Conservation (phyloP, 352 stramenopile genomes). For the Phytopythium kandeliae region DNA sequence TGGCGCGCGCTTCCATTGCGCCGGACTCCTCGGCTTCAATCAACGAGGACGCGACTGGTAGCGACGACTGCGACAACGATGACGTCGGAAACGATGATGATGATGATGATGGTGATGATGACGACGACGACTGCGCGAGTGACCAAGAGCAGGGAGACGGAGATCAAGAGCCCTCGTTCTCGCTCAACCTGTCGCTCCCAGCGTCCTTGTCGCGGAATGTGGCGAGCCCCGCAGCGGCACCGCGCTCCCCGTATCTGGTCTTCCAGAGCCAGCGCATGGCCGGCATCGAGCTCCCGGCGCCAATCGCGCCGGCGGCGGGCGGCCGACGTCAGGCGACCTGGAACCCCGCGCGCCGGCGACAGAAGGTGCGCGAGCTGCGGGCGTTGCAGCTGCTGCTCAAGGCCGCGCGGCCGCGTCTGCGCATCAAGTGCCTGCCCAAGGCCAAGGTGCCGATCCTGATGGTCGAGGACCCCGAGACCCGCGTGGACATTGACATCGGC, state of each 20-base stretch:
- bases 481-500: constrained; percentile 55
- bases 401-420: constrained; percentile 36
- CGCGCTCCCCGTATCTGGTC: background rate
- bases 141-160: constrained; percentile 6
- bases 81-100: constrained; percentile 5
- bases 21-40: background rate
- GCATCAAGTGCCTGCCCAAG: constrained; percentile 63
- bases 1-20: background rate
- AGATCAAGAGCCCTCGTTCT: constrained; percentile 50
- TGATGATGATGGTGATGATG: background rate
- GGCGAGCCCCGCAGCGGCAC: background rate
- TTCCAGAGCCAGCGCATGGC: constrained; percentile 6
- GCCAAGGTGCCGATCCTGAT: constrained; percentile 76
- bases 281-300: background rate
- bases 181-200: constrained; percentile 49
- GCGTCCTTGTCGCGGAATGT: constrained; percentile 1
- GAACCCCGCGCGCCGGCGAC: constrained; percentile 55
- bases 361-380: constrained; percentile 49
- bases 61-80: constrained; percentile 1
- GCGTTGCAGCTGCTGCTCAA: constrained; percentile 51
- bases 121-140: no score
- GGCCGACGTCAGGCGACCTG: constrained; percentile 49
- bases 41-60: constrained; percentile 3
- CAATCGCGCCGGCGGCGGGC: background rate
- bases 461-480: constrained; percentile 42